Percentiles rank a stretch among this genome's conserved stretches.
Evolutionary conservation across 805 yeast genomes (phyloP).

Genomic region (Saccharomycopsis synnaedendra): DNA sequence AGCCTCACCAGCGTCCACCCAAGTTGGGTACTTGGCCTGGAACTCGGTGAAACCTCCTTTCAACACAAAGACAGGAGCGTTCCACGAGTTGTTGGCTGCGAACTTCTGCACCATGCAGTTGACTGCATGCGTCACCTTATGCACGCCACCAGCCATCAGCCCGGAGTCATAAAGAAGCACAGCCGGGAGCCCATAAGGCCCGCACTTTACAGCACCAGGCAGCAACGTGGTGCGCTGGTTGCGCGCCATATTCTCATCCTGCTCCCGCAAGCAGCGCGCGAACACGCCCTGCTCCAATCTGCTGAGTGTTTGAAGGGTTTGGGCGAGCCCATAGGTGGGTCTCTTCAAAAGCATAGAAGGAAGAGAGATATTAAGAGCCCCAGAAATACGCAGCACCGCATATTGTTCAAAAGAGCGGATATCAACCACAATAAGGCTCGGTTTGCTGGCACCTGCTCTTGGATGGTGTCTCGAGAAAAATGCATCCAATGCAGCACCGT

Average conservation of each 20-base stretch:
- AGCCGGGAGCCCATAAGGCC: constrained; percentile 26
- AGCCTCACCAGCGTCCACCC: constrained; percentile 17
- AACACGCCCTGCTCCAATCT: constrained; percentile 35
- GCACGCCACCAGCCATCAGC: background rate
- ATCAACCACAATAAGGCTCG: constrained; percentile 46
- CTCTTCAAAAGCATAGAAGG: constrained; percentile 86
- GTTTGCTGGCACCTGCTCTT: background rate
- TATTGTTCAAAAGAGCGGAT: constrained; percentile 74
- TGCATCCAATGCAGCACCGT: constrained; percentile 1
- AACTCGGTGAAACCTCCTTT: constrained; percentile 32
- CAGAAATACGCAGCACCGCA: constrained; percentile 41
- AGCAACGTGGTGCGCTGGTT: constrained; percentile 4
- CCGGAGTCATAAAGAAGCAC: constrained; percentile 41
- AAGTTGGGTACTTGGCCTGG: constrained; percentile 20
- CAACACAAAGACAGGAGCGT: constrained; percentile 31
- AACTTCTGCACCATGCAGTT: constrained; percentile 40
- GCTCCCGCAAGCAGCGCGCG: constrained; percentile 24
- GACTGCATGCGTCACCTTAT: constrained; percentile 27
- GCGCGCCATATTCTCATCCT: constrained; percentile 9
- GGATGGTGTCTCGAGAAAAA: constrained; percentile 1
- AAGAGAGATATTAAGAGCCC: constrained; percentile 66
- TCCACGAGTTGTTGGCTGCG: constrained; percentile 26
- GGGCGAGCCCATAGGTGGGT: constrained; percentile 51
- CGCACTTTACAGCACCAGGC: constrained; percentile 6
- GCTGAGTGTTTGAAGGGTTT: constrained; percentile 53